A percentile compares a stretch with the other conserved stretches of the same genome.
Conservation (phyloP, 805 yeast genomes). For the Debaryomyces hansenii region DNA sequence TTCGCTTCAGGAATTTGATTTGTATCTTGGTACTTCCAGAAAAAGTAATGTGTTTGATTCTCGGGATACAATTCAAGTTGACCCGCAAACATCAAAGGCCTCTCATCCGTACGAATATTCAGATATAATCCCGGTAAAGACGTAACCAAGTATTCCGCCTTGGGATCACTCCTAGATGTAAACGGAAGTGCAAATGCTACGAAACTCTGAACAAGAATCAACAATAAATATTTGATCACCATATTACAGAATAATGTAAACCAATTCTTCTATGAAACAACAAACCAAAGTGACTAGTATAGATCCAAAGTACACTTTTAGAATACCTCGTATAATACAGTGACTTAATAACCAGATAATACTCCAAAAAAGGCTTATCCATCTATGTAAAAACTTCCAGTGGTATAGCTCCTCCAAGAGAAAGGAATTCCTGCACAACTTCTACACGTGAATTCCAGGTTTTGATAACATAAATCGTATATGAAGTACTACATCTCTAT, state of each 20-base stretch:
- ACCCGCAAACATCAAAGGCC: conserved; percentile 64
- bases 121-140: conserved; percentile 38
- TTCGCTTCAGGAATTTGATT: conserved; percentile 27
- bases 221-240: background rate
- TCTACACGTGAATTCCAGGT: background rate
- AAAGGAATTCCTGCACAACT: background rate
- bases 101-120: conserved; percentile 29
- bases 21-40: conserved; percentile 65
- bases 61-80: conserved; percentile 58
- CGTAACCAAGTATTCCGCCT: conserved; percentile 19
- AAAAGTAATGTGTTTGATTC: conserved; percentile 62
- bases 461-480: background rate
- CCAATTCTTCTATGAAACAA: background rate
- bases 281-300: background rate
- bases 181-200: conserved; percentile 6
- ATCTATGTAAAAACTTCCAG: background rate
- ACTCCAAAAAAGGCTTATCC: background rate
- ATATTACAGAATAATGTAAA: background rate
- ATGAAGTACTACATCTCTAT: background rate
- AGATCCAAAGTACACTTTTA: background rate
- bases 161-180: conserved; percentile 2
- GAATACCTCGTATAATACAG: background rate
- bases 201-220: conserved; percentile 4
- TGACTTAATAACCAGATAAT: background rate
- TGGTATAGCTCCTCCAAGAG: background rate